Conservation (phyloP, 495 filamentous ascomycete species). For the Neurospora sp. region DNA sequence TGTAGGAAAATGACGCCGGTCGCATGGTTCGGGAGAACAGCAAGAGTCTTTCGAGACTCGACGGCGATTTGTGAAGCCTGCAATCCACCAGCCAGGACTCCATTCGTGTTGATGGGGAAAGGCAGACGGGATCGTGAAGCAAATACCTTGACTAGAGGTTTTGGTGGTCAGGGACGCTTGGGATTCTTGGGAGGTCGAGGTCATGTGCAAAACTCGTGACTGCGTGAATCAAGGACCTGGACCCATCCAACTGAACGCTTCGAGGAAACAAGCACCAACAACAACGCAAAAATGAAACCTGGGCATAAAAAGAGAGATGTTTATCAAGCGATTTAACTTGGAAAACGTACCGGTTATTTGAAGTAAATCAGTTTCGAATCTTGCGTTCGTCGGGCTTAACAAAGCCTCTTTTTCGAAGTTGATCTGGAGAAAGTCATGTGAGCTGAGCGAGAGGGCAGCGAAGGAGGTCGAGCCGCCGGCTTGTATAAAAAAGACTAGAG, state of each 20-base stretch:
- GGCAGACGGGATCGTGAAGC: background rate
- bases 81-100: background rate
- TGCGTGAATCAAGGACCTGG: constrained; percentile 16
- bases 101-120: background rate
- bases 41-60: background rate
- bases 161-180: background rate
- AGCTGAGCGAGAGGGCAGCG: constrained; percentile 15
- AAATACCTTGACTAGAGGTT: background rate
- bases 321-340: background rate
- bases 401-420: constrained; percentile 8
- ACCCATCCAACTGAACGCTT: constrained; percentile 2
- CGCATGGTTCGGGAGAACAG: background rate
- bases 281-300: constrained; percentile 3
- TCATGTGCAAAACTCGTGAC: constrained; percentile 29
- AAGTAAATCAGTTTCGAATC: background rate
- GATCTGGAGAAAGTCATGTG: constrained; percentile 24
- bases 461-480: background rate
- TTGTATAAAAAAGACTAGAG: constrained; percentile 10
- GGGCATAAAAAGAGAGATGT: background rate
- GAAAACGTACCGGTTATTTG: constrained; percentile 15
- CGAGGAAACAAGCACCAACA: background rate
- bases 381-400: background rate
- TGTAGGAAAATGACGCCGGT: background rate
- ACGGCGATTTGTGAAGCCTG: background rate
- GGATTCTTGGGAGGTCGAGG: constrained; percentile 20